These are phyloP conservation scores for Rasamsonia emersonii DNA, from an alignment of 2,329 filamentous ascomycete species.

Conservation along the genomic window DNA sequence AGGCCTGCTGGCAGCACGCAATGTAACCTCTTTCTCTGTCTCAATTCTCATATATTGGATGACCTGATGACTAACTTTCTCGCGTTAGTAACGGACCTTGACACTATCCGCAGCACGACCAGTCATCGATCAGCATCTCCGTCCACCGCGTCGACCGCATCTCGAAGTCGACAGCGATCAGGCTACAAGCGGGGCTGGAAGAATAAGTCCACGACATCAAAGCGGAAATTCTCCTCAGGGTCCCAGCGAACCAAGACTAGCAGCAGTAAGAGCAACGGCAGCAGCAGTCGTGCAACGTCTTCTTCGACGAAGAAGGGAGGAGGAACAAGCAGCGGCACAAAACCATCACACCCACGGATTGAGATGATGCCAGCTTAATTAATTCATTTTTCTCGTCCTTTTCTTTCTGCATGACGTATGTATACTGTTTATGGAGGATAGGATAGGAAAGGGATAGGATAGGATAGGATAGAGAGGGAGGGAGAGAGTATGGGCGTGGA, in stretches of 20 bases:
- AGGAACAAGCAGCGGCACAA: constrained; percentile 8
- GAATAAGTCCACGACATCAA: too few relatives aligned
- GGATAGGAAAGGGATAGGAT: too few relatives aligned
- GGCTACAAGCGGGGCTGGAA: not conserved
- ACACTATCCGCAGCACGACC: not conserved
- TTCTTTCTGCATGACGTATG: too few relatives aligned
- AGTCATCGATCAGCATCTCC: not conserved
- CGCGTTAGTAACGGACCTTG: not conserved
- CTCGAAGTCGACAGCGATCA: not conserved
- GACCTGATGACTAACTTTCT: too few relatives aligned
- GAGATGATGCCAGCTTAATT: constrained; percentile 32
- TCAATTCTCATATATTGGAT: too few relatives aligned
- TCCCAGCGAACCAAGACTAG: too few relatives aligned
- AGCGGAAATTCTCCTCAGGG: too few relatives aligned
- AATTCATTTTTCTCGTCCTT: not conserved
- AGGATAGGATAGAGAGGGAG: too few relatives aligned
- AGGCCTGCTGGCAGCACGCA: too few relatives aligned
- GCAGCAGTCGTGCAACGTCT: constrained; percentile 12
- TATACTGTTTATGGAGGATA: constrained; percentile 2
- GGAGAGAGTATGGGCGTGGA: too few relatives aligned
- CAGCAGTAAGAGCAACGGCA: constrained; percentile 4
- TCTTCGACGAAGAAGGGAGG: constrained; percentile 14
- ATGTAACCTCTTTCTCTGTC: too few relatives aligned
- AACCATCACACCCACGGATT: constrained; percentile 20
- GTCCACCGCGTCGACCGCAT: not conserved